Conservation (phyloP, 2,329 filamentous ascomycete genomes). For the Albophoma yamanashiensis region DNA sequence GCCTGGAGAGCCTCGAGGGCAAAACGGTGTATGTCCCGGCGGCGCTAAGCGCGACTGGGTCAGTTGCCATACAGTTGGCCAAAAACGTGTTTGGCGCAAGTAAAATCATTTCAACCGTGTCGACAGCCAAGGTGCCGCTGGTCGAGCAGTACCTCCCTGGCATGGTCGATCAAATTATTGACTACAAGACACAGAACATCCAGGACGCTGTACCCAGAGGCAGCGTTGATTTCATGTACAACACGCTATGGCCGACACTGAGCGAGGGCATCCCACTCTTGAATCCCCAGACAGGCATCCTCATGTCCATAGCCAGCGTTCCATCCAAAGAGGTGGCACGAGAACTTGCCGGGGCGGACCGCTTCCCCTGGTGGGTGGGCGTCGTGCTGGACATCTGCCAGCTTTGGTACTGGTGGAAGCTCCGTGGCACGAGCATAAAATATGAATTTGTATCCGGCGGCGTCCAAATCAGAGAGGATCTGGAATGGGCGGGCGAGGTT, state of each 20-base stretch:
- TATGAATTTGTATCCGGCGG: conserved; percentile 35
- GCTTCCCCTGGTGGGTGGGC: conserved; percentile 25
- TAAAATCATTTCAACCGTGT: conserved; percentile 39
- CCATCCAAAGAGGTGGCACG: conserved; percentile 19
- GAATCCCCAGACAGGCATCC: conserved; percentile 24
- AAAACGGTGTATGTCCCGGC: conserved; percentile 41
- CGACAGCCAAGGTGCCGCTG: conserved; percentile 36
- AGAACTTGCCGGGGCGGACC: conserved; percentile 18
- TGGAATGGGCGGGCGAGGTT: conserved; percentile 28
- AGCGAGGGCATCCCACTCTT: conserved; percentile 25
- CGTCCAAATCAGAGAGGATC: conserved; percentile 25
- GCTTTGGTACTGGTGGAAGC: conserved; percentile 28
- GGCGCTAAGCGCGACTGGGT: conserved; percentile 37
- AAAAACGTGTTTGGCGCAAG: conserved; percentile 37
- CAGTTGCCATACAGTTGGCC: conserved; percentile 35
- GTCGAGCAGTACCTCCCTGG: conserved; percentile 30
- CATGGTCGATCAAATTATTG: conserved; percentile 37
- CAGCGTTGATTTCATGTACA: conserved; percentile 38
- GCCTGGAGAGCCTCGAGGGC: conserved; percentile 28
- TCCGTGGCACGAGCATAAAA: conserved; percentile 32
- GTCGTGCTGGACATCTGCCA: conserved; percentile 24
- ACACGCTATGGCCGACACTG: conserved; percentile 32
- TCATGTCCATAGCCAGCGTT: conserved; percentile 28
- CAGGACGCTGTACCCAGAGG: conserved; percentile 24
- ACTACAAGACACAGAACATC: conserved; percentile 35